Percentiles rank a stretch among this genome's conserved stretches.
phyloP scores from a whole-genome alignment of 495 filamentous ascomycete species.

The Thermothielavioides terrestris region DNA sequence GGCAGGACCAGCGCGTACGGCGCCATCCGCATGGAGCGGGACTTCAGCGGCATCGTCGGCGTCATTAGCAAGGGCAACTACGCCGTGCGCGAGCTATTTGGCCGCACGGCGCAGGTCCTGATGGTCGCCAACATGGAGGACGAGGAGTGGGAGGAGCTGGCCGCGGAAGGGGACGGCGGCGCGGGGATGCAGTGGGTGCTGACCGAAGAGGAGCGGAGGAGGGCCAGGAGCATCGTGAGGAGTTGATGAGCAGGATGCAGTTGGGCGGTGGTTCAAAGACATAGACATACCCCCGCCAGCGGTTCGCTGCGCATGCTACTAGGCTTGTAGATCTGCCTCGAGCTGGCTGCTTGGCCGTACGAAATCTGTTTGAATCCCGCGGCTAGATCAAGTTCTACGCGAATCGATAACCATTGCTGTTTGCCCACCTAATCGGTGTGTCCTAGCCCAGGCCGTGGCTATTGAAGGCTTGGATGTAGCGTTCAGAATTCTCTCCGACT shows the following conservation, averaged over 20 bases:
- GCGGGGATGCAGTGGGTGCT: conserved; percentile 47
- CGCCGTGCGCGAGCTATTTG: conserved; percentile 71
- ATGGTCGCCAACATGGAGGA: conserved; percentile 95
- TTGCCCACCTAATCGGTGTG: no score
- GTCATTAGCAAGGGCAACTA: conserved; percentile 73
- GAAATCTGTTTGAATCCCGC: no score
- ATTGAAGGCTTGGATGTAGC: no score
- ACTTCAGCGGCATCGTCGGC: conserved; percentile 70
- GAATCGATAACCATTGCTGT: no score
- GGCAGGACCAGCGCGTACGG: conserved; percentile 72
- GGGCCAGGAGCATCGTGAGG: conserved; percentile 43
- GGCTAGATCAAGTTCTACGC: no score
- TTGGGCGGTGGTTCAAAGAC: no score
- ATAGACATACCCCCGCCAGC: no score
- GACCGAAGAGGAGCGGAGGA: conserved; percentile 45
- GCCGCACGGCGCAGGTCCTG: conserved; percentile 70
- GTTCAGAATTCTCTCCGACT: no score
- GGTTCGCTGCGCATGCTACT: no score
- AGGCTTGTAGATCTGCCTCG: no score
- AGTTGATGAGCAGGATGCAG: not conserved
- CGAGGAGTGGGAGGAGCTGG: conserved; percentile 84
- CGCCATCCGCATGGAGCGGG: conserved; percentile 78
- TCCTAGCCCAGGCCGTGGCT: no score
- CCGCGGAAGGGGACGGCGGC: conserved; percentile 27
- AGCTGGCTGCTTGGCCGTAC: no score